phyloP scores from a whole-genome alignment of 202 grass and related monocot genomes.

The Cymbopogon flexuosus region DNA sequence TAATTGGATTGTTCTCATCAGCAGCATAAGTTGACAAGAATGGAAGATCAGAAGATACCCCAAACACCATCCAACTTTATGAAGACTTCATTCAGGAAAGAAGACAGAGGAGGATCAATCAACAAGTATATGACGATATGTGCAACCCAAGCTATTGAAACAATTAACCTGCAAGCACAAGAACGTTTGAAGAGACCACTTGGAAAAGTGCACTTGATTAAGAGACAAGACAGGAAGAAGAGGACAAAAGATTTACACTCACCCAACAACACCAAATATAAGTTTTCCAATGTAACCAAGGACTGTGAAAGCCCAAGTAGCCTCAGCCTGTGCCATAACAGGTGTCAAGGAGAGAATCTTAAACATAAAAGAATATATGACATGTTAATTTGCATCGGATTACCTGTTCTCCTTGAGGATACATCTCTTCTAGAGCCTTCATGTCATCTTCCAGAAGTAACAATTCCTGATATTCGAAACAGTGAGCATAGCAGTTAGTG shows the following conservation, averaged over 20 bases:
- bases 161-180: constrained; percentile 61
- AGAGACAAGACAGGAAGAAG: not conserved
- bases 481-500: constrained; percentile 7
- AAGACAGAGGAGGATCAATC: constrained; percentile 76
- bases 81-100: constrained; percentile 98
- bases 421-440: constrained; percentile 97
- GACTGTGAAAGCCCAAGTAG: constrained; percentile 93
- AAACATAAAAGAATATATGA: constrained; percentile 8
- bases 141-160: constrained; percentile 92
- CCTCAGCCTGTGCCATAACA: constrained; percentile 69
- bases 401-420: constrained; percentile 94
- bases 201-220: not conserved
- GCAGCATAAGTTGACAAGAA: constrained; percentile 17
- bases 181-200: not conserved
- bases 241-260: constrained; percentile 26
- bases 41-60: not conserved
- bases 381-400: constrained; percentile 10
- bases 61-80: constrained; percentile 29
- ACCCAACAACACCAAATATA: constrained; percentile 80
- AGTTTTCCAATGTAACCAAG: constrained; percentile 89
- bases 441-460: constrained; percentile 91
- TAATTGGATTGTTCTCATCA: not conserved
- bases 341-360: constrained; percentile 34
- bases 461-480: constrained; percentile 57
- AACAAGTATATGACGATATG: constrained; percentile 98